Percentiles rank a stretch among this genome's conserved stretches.
Evolutionary conservation across 768 basidiomycete species (phyloP).

Genomic region (Sarcodon sp.): DNA sequence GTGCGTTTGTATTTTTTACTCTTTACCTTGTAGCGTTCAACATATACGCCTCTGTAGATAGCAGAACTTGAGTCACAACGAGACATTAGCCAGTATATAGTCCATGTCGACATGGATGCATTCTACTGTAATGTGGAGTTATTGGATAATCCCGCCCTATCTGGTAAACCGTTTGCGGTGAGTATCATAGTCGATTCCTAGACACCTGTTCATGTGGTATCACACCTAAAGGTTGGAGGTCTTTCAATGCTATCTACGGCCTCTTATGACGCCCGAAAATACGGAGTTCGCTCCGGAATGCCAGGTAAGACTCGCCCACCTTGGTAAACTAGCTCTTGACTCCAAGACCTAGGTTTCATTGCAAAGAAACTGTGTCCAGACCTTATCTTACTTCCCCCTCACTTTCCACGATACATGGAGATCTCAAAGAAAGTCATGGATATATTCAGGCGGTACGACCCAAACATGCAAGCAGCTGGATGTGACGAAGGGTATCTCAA

Average conservation of each 20-base stretch:
- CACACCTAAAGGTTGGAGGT: constrained; percentile 40
- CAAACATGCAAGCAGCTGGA: constrained; percentile 61
- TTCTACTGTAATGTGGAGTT: constrained; percentile 80
- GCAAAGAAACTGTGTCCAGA: constrained; percentile 92
- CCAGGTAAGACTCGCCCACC: constrained; percentile 40
- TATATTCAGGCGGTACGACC: constrained; percentile 61
- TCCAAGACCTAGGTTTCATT: constrained; percentile 51
- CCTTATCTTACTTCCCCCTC: constrained; percentile 52
- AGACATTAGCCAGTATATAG: constrained; percentile 74
- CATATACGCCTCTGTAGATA: constrained; percentile 26
- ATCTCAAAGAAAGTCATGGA: constrained; percentile 62
- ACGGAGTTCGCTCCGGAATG: constrained; percentile 91
- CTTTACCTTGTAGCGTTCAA: background rate
- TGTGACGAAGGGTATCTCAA: constrained; percentile 91
- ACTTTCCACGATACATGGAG: constrained; percentile 51
- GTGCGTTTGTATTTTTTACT: constrained; percentile 28
- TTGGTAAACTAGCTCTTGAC: background rate
- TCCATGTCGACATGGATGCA: constrained; percentile 95
- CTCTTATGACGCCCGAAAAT: constrained; percentile 86
- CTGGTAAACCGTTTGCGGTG: constrained; percentile 67
- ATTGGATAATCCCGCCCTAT: constrained; percentile 46
- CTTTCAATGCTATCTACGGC: constrained; percentile 78
- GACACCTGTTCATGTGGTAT: background rate
- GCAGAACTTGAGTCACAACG: constrained; percentile 59
- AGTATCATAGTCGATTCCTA: constrained; percentile 3